These are phyloP conservation scores for Funneliformis mosseae DNA, from an alignment of 192 early-diverging fungal species.

Conservation along the genomic window DNA sequence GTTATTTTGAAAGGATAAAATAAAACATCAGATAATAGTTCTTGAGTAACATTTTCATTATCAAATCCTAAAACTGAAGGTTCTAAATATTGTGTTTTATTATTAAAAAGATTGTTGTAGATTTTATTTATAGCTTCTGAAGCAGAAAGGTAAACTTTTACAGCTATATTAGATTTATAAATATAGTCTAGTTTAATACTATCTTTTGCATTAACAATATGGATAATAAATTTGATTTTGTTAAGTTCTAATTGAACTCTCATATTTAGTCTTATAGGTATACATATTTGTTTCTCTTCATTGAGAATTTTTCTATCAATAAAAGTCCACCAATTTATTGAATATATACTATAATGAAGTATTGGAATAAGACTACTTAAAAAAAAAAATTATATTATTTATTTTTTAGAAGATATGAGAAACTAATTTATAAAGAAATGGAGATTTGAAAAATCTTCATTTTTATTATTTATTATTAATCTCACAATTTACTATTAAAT, in stretches of 20 bases:
- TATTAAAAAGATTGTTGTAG: too few relatives aligned
- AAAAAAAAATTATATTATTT: not conserved
- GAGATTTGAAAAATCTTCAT: not conserved
- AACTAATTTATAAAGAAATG: not conserved
- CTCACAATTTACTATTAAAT: not conserved
- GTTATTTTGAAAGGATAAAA: too few relatives aligned
- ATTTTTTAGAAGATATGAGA: not conserved
- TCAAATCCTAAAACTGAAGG: too few relatives aligned
- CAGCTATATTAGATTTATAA: too few relatives aligned
- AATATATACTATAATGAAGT: slow-evolving; percentile 4
- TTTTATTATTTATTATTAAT: not conserved
- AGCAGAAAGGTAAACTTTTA: too few relatives aligned
- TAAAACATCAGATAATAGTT: too few relatives aligned
- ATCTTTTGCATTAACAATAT: not conserved
- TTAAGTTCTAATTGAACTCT: not conserved
- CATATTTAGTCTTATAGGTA: not conserved
- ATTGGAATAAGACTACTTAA: not conserved
- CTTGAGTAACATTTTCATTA: too few relatives aligned
- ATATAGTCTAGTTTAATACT: too few relatives aligned
- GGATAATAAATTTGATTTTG: not conserved
- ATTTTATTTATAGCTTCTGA: too few relatives aligned
- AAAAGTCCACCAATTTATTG: not conserved
- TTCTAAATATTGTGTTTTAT: too few relatives aligned
- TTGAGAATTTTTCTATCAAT: not conserved
- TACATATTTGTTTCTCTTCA: not conserved